These are phyloP conservation scores for Rusavskia elegans DNA, from an alignment of 495 filamentous ascomycete species.

Conservation along the genomic window DNA sequence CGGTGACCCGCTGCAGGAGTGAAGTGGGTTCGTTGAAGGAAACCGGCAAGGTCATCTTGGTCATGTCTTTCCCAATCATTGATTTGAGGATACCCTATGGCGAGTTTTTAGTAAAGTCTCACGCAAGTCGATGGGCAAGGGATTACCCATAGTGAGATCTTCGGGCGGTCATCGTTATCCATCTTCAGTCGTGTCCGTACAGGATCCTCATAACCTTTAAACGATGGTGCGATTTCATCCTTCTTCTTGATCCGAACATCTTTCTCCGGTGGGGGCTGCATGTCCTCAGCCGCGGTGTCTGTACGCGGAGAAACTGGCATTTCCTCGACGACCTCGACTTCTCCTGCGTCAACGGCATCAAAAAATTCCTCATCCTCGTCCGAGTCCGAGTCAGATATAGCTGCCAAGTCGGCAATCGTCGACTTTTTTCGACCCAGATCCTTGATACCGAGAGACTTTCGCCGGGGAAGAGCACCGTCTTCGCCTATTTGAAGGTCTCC, in stretches of 20 bases:
- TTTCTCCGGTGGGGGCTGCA: conserved; percentile 13
- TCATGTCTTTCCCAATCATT: conserved; percentile 99
- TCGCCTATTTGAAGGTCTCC: conserved; percentile 6
- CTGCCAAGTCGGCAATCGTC: conserved; percentile 41
- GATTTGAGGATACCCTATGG: conserved; percentile 88
- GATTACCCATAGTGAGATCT: conserved; percentile 89
- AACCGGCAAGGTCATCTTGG: conserved; percentile 95
- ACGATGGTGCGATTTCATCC: conserved; percentile 55
- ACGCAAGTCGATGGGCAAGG: neutral
- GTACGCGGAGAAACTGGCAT: conserved; percentile 31
- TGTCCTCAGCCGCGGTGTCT: conserved; percentile 26
- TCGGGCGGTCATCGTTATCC: conserved; percentile 84
- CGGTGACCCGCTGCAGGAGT: conserved; percentile 83
- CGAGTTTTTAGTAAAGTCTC: conserved; percentile 14
- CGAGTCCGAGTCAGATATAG: conserved; percentile 61
- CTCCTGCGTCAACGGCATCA: conserved; percentile 86
- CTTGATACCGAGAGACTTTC: conserved; percentile 26
- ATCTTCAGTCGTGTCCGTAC: conserved; percentile 63
- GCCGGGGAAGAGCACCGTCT: conserved; percentile 17
- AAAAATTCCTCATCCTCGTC: conserved; percentile 92
- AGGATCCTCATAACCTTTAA: conserved; percentile 81
- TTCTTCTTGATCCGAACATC: conserved; percentile 32
- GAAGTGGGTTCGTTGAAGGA: conserved; percentile 99
- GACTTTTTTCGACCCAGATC: conserved; percentile 35
- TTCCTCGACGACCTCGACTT: conserved; percentile 58